phyloP scores from a whole-genome alignment of 805 yeast species.

The Myxozyma lipomycoides region DNA sequence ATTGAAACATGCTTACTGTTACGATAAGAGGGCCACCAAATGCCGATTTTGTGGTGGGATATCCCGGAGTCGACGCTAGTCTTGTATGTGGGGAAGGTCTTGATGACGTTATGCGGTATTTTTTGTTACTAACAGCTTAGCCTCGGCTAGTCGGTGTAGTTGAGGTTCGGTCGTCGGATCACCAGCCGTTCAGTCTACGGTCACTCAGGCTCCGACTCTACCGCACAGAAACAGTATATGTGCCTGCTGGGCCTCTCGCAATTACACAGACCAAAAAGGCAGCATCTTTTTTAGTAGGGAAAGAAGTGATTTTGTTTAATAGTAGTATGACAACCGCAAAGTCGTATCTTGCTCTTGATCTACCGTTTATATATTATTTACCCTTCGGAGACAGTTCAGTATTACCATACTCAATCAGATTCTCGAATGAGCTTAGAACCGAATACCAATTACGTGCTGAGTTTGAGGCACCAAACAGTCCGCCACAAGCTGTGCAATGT shows the following conservation, averaged over 20 bases:
- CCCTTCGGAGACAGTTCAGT: slow-evolving; percentile 32
- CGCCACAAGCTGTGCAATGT: slow-evolving; percentile 1
- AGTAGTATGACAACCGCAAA: slow-evolving; percentile 23
- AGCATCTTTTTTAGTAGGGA: slow-evolving; percentile 39
- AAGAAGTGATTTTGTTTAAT: slow-evolving; percentile 31
- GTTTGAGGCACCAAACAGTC: background rate
- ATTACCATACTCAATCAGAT: slow-evolving; percentile 38
- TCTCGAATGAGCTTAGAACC: slow-evolving; percentile 27
- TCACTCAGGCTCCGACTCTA: slow-evolving; percentile 39
- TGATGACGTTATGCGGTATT: no score
- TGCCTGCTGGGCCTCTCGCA: slow-evolving; percentile 37
- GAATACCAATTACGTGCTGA: slow-evolving; percentile 36
- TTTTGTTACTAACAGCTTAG: slow-evolving; percentile 9
- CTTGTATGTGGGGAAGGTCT: slow-evolving; percentile 30
- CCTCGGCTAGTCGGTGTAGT: slow-evolving; percentile 42
- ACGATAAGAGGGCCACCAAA: slow-evolving; percentile 40
- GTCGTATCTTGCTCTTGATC: slow-evolving; percentile 35
- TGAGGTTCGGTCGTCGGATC: slow-evolving; percentile 37
- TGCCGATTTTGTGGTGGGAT: slow-evolving; percentile 42
- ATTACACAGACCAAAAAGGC: slow-evolving; percentile 28
- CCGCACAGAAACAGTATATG: slow-evolving; percentile 39
- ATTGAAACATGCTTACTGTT: no score
- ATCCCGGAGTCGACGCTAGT: slow-evolving; percentile 44
- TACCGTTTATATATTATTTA: slow-evolving; percentile 38
- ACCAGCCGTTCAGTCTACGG: slow-evolving; percentile 30